Conservation (phyloP, 202 grass and related monocot genomes). For the Elaeis oleifera region DNA sequence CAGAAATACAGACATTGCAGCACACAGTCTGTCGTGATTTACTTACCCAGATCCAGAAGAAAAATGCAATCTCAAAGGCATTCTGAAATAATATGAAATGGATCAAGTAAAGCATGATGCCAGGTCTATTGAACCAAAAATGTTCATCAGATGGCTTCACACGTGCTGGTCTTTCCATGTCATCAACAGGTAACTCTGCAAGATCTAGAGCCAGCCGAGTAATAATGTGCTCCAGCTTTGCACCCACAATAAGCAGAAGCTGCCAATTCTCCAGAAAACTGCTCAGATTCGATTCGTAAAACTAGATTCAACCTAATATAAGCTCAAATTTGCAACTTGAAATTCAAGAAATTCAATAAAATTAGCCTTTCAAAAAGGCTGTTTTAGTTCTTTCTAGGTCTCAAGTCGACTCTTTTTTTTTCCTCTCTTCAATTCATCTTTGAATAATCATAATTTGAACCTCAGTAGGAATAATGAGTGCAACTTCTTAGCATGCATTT, state of each 20-base stretch:
- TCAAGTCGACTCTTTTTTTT: too few species aligned
- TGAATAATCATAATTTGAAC: neutral
- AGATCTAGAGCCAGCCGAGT: conserved; percentile 72
- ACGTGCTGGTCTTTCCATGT: neutral
- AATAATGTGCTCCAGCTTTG: conserved; percentile 85
- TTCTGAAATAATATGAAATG: conserved; percentile 99
- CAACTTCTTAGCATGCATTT: neutral
- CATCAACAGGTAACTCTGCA: conserved; percentile 6
- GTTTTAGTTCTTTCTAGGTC: too few species aligned
- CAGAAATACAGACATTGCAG: neutral
- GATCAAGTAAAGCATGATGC: conserved; percentile 61
- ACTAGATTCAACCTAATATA: neutral
- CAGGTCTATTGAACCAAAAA: conserved; percentile 84
- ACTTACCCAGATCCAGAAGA: conserved; percentile 83
- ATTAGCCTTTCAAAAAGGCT: too few species aligned
- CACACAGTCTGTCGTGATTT: neutral
- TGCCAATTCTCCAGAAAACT: conserved; percentile 33
- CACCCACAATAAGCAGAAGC: conserved; percentile 73
- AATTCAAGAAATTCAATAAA: neutral
- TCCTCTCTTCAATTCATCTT: neutral
- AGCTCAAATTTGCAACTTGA: neutral
- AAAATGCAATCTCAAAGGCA: conserved; percentile 93
- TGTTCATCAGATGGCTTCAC: conserved; percentile 63
- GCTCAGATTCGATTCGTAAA: neutral
- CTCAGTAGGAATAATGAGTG: neutral